Evolutionary conservation across 2,329 filamentous ascomycete species (phyloP).

Genomic region (Alternaria sp.): DNA sequence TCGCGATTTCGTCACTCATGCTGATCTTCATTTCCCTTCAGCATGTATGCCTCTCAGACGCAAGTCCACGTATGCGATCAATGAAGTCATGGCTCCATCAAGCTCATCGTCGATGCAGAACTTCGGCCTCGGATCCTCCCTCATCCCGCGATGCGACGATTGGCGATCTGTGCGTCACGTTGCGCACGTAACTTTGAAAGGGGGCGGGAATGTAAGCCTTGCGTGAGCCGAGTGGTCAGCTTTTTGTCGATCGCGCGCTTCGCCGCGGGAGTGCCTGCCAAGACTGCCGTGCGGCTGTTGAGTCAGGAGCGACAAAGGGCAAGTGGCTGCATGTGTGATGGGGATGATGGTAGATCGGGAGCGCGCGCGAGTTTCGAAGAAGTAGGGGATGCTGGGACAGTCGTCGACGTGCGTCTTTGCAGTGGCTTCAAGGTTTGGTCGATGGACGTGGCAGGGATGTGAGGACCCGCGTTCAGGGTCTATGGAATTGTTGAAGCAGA

Average conservation of each 20-base stretch:
- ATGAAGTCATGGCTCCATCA: background rate
- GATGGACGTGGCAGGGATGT: background rate
- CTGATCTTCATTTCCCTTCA: background rate
- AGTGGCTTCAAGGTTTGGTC: background rate
- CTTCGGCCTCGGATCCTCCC: slow-evolving; percentile 2
- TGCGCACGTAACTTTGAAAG: slow-evolving; percentile 2
- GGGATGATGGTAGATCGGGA: background rate
- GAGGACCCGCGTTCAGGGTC: background rate
- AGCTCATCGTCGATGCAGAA: background rate
- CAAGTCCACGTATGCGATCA: background rate
- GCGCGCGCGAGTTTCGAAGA: background rate
- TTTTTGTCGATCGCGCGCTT: slow-evolving; percentile 3
- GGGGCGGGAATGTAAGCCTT: slow-evolving; percentile 7
- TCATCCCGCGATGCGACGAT: background rate
- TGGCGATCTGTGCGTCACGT: background rate
- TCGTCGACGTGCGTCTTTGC: background rate
- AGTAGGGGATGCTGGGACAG: background rate
- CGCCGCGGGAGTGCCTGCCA: slow-evolving; percentile 20
- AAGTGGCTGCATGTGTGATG: background rate
- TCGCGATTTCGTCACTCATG: background rate
- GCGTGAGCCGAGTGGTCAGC: slow-evolving; percentile 5
- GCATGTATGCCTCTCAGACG: background rate
- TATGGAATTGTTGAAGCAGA: background rate
- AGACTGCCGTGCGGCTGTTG: slow-evolving; percentile 4
- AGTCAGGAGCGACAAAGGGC: background rate